Evolutionary conservation across 139 green algal species (phyloP).

Genomic region (Pleodorina starrii): DNA sequence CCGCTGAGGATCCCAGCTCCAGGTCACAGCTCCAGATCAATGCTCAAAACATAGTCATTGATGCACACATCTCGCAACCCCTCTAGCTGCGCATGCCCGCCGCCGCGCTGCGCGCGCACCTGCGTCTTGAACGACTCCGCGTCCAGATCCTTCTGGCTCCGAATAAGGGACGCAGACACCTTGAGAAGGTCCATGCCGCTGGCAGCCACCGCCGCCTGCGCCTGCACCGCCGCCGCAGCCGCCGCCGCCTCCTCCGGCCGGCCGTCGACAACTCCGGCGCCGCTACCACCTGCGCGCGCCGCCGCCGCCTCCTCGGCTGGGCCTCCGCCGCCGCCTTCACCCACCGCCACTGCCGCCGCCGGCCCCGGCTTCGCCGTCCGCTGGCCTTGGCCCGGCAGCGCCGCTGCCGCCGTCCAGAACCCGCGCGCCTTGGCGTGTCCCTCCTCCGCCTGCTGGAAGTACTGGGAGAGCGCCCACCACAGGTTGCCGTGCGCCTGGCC

Average conservation of each 20-base stretch:
- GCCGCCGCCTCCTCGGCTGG: neutral
- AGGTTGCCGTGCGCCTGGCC: conserved; percentile 25
- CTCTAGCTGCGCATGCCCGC: too few species aligned
- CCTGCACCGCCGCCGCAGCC: neutral
- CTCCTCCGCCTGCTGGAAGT: neutral
- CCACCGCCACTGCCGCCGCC: neutral
- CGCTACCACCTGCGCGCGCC: neutral
- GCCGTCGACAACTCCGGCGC: too few species aligned
- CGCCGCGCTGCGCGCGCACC: neutral
- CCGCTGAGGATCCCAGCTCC: neutral
- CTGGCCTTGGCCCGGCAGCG: neutral
- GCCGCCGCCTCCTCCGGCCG: too few species aligned
- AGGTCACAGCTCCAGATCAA: neutral
- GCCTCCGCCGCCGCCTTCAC: neutral
- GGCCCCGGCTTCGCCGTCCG: too few species aligned
- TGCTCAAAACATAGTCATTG: neutral
- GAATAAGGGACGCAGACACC: neutral
- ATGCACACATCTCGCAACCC: too few species aligned
- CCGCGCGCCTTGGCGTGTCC: neutral
- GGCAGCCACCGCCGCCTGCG: neutral
- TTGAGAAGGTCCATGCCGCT: neutral
- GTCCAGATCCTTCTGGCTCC: neutral
- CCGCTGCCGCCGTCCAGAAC: neutral
- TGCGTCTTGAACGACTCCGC: neutral
- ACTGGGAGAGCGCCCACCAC: conserved; percentile 38